Evolutionary conservation across 257 asterid species (phyloP).

Genomic region (Solanum sejunctum): DNA sequence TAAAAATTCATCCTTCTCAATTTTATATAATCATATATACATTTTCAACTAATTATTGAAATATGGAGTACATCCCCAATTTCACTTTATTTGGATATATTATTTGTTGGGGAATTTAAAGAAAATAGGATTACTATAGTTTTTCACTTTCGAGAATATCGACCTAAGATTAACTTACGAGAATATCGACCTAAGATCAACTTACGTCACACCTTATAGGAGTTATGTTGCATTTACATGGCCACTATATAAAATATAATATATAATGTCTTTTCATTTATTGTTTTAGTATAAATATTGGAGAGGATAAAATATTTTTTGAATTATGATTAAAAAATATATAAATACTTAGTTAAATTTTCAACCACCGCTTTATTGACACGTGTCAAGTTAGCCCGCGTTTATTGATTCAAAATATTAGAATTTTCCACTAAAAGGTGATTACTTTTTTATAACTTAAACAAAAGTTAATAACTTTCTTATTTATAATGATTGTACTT

Average conservation of each 20-base stretch:
- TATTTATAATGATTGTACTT: slow-evolving; percentile 22
- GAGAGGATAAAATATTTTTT: fast-evolving
- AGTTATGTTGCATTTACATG: too few relatives aligned
- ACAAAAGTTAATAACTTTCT: slow-evolving; percentile 14
- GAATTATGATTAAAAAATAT: background rate
- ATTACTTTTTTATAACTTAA: background rate
- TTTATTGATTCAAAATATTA: slow-evolving; percentile 2
- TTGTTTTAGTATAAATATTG: background rate
- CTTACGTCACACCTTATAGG: background rate
- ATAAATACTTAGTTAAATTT: background rate
- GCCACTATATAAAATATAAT: too few relatives aligned
- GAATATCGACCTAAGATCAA: background rate
- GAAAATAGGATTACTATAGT: background rate
- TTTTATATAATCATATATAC: background rate
- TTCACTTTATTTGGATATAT: background rate
- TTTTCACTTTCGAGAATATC: background rate
- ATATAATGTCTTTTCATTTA: background rate
- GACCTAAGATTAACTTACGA: background rate
- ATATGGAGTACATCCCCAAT: background rate
- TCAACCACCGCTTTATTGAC: background rate
- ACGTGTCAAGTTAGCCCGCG: background rate
- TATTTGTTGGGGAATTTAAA: background rate
- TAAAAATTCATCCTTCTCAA: background rate
- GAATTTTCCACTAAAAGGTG: background rate
- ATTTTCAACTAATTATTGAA: background rate